phyloP scores from a whole-genome alignment of 805 yeast species.

The Metschnikowia picachoensis region DNA sequence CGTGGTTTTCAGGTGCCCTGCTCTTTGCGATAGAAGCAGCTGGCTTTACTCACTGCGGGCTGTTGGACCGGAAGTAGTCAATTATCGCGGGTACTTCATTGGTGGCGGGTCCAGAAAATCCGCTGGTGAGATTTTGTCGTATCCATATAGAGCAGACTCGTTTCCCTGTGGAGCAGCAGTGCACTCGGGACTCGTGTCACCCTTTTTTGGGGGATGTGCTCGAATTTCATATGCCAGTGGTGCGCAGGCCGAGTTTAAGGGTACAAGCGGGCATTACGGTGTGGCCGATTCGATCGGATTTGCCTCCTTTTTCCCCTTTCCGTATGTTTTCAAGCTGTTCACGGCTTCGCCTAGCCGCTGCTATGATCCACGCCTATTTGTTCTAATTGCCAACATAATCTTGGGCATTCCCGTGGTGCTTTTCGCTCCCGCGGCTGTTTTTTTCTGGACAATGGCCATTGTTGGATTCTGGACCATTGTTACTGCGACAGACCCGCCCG shows the following conservation, averaged over 20 bases:
- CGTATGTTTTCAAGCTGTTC: conserved; percentile 56
- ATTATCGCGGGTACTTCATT: conserved; percentile 67
- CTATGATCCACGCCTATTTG: conserved; percentile 60
- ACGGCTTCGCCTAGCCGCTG: conserved; percentile 46
- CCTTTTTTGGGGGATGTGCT: conserved; percentile 77
- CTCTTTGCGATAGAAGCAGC: conserved; percentile 75
- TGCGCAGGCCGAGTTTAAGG: conserved; percentile 41
- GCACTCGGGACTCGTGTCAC: conserved; percentile 77
- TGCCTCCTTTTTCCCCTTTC: conserved; percentile 69
- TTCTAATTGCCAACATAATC: conserved; percentile 55
- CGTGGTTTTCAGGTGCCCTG: conserved; percentile 75
- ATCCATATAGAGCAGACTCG: conserved; percentile 84
- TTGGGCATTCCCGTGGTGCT: conserved; percentile 62
- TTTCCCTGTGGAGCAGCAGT: conserved; percentile 87
- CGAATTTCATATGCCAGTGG: conserved; percentile 54
- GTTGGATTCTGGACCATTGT: conserved; percentile 84
- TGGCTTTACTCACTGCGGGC: conserved; percentile 73
- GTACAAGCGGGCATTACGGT: conserved; percentile 48
- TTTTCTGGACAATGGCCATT: conserved; percentile 55
- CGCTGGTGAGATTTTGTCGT: conserved; percentile 30
- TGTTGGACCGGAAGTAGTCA: conserved; percentile 64
- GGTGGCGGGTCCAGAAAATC: conserved; percentile 60
- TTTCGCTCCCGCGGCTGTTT: conserved; percentile 39
- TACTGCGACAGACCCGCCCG: conserved; percentile 77
- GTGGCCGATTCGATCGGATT: conserved; percentile 56